A percentile compares a stretch with the other conserved stretches of the same genome.
Evolutionary conservation across 495 filamentous ascomycete species (phyloP).

Genomic region (Aspergillus campestris): DNA sequence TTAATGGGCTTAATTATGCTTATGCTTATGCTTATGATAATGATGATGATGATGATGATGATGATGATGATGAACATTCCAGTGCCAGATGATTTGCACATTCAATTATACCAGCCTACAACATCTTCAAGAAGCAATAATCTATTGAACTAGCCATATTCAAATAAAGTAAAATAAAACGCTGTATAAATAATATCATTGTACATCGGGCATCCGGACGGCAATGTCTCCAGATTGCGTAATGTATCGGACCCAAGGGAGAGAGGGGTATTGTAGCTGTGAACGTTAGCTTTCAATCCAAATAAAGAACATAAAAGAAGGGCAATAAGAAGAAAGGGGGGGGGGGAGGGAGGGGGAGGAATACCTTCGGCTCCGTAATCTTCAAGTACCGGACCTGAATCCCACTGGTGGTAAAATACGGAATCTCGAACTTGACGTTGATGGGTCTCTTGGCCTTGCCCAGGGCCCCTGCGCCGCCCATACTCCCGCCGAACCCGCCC

Average conservation of each 20-base stretch:
- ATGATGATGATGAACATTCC: no score
- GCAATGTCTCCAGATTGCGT: constrained; percentile 95
- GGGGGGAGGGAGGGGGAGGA: constrained; percentile 13
- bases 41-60: no score
- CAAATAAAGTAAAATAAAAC: constrained; percentile 3
- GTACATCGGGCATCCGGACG: constrained; percentile 80
- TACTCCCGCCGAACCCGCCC: constrained; percentile 90
- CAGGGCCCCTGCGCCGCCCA: constrained; percentile 58
- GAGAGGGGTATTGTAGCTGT: constrained; percentile 92
- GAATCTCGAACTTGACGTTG: constrained; percentile 98
- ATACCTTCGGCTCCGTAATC: constrained; percentile 98
- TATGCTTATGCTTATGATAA: no score
- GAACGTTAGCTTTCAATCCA: not conserved
- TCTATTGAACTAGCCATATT: constrained; percentile 3
- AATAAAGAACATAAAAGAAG: constrained; percentile 1
- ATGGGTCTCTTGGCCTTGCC: constrained; percentile 93
- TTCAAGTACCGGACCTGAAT: constrained; percentile 98
- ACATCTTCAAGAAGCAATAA: not conserved
- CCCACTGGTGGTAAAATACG: constrained; percentile 97
- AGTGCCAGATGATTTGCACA: no score
- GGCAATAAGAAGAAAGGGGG: not conserved
- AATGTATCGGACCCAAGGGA: constrained; percentile 98
- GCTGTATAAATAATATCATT: constrained; percentile 42
- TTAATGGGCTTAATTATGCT: no score
- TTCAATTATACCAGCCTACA: no score